Evolutionary conservation across 352 stramenopile genomes (phyloP), one percentile per base, ranked within the genome.

Genomic region (Globisporangium acanthophoron): DNA sequence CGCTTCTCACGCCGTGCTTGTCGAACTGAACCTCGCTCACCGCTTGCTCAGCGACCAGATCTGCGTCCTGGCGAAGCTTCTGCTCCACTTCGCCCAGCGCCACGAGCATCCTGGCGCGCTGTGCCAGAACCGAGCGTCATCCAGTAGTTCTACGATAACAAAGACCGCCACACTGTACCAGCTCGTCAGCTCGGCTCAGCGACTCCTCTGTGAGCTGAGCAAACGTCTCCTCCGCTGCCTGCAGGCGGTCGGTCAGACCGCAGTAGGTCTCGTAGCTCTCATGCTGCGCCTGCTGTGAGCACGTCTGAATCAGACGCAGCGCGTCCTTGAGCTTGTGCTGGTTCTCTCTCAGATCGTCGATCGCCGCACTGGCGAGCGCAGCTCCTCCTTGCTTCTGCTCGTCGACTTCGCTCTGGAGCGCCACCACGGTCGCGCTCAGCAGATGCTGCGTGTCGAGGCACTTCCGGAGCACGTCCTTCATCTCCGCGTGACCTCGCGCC

Each of bases 371-470:
- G 45, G 4, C 12, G 31, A 7, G 16, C 6, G n/a, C 3, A n/a
- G 27, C 46, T 20, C 13, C 27, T 20, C 49, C 45, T 21, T 49
- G 68, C 43, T 73, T 73, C 15, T 68, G 49, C 18, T 77, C 64
- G 24, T 87, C 77, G 13, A 85, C 49, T 15, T 87, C 79, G 6
- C 56, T 66, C 63, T 87, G 76, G 21, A 89, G 54, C 46, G 71
- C 67, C 16, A 89, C 76, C 7, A 89, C 65, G 0, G 73, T 86
- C 18, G 66, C 61, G 55, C 79, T 86, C 24, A 89, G 52, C 44
- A 87, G 56, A 35, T 89, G 76, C 46, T 89, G 76, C 24, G 73
- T 78, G 27, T 89, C 76, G 1, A 85, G 62, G 40, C 69, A 84
- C 44, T 85, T 89, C 12, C 73, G 69, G 21, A 87, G 31, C 21